Percentiles rank a stretch among this genome's conserved stretches.
These are phyloP conservation scores for Nicotiana knightiana DNA, from an alignment of 257 asterid species.

Conservation along the genomic window DNA sequence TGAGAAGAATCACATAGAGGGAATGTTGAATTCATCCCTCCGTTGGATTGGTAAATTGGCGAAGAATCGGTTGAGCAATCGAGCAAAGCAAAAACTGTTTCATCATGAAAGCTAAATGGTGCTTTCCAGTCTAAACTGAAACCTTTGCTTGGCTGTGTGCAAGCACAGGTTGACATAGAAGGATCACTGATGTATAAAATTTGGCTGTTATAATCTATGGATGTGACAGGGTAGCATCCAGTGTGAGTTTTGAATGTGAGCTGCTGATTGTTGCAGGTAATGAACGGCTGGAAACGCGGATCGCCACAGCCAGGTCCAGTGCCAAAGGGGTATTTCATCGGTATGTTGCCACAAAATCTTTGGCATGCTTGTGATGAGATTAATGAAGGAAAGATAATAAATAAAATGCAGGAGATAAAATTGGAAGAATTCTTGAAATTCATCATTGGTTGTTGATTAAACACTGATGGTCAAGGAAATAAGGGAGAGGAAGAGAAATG, in stretches of 20 bases:
- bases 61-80: slow-evolving; percentile 49
- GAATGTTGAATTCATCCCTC: slow-evolving; percentile 30
- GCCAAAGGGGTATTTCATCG: slow-evolving; percentile 67
- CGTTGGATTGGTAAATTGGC: slow-evolving; percentile 31
- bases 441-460: not conserved
- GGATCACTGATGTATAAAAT: slow-evolving; percentile 59
- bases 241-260: slow-evolving; percentile 61
- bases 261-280: slow-evolving; percentile 49
- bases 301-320: slow-evolving; percentile 74
- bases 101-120: slow-evolving; percentile 59
- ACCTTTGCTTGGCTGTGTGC: slow-evolving; percentile 69
- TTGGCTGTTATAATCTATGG: slow-evolving; percentile 63
- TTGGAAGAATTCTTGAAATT: not conserved
- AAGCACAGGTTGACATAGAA: slow-evolving; percentile 77
- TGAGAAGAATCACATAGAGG: slow-evolving; percentile 48
- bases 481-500: not conserved
- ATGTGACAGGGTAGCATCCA: slow-evolving; percentile 63
- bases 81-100: slow-evolving; percentile 55
- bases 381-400: slow-evolving; percentile 22
- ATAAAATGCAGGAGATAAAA: not conserved
- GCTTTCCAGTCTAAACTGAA: slow-evolving; percentile 76
- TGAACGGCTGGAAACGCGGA: slow-evolving; percentile 55
- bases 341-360: slow-evolving; percentile 52
- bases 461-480: not conserved
- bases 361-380: slow-evolving; percentile 54